A percentile compares a stretch with the other conserved stretches of the same genome.
These are phyloP conservation scores for Ophiostoma australiae DNA, from an alignment of 2,329 filamentous ascomycete genomes.

Conservation along the genomic window DNA sequence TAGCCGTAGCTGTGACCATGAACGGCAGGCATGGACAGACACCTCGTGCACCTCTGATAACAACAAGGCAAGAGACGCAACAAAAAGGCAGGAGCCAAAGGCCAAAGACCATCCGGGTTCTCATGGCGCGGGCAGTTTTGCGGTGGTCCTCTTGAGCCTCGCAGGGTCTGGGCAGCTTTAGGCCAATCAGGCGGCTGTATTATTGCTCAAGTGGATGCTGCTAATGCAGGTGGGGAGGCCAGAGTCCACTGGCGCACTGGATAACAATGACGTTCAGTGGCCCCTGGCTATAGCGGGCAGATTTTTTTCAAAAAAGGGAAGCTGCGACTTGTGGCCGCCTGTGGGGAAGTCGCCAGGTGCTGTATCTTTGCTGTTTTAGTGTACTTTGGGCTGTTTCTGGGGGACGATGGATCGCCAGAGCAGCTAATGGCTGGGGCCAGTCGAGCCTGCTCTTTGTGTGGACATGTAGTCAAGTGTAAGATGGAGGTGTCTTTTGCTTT, in stretches of 20 bases:
- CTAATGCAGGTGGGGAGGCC: slow-evolving; percentile 19
- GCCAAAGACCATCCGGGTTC: slow-evolving; percentile 30
- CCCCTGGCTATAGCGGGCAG: slow-evolving; percentile 1
- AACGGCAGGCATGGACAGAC: neutral
- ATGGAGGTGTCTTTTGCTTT: neutral
- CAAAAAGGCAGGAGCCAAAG: too few relatives aligned
- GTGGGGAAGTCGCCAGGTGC: neutral
- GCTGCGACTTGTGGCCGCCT: slow-evolving; percentile 8
- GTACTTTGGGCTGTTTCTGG: neutral
- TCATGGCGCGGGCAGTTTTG: slow-evolving; percentile 22
- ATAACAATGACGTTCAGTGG: slow-evolving; percentile 18
- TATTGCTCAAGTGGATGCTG: slow-evolving; percentile 1
- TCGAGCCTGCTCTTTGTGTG: slow-evolving; percentile 3
- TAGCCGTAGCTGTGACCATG: neutral
- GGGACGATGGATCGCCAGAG: neutral
- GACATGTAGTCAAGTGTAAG: neutral
- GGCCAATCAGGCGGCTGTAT: slow-evolving; percentile 14
- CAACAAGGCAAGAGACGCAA: neutral
- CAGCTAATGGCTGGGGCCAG: neutral
- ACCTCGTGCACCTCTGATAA: neutral
- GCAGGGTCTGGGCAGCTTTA: slow-evolving; percentile 8
- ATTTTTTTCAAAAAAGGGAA: slow-evolving; percentile 17
- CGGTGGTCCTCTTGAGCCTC: slow-evolving; percentile 20
- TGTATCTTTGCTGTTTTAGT: neutral
- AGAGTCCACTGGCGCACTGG: slow-evolving; percentile 8